Evolutionary conservation across 129 eudicot species (phyloP).

Genomic region (Dittrichia graveolens): DNA sequence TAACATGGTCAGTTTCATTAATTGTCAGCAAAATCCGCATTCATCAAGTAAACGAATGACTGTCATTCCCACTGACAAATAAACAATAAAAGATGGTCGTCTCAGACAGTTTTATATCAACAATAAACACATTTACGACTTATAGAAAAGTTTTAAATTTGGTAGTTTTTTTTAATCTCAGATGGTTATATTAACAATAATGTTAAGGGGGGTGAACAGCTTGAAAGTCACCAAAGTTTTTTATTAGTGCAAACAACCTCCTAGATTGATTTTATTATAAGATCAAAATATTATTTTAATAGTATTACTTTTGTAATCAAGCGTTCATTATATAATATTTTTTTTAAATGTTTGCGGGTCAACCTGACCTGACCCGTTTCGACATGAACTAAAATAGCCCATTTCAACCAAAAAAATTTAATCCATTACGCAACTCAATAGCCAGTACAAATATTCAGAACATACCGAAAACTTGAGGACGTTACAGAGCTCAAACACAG

Average conservation of each 20-base stretch:
- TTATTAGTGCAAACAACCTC: background rate
- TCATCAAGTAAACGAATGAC: slow-evolving; percentile 11
- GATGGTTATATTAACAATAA: background rate
- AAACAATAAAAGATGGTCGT: background rate
- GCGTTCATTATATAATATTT: background rate
- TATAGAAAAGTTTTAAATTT: too few relatives aligned
- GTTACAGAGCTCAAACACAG: slow-evolving; percentile 52
- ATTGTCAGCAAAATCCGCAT: background rate
- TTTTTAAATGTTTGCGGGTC: background rate
- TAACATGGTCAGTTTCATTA: slow-evolving; percentile 13
- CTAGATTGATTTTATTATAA: background rate
- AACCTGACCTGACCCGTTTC: background rate
- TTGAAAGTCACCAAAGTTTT: slow-evolving; percentile 10
- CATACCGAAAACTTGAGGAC: slow-evolving; percentile 62
- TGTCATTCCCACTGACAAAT: background rate
- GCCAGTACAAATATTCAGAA: slow-evolving; percentile 11
- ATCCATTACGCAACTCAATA: background rate
- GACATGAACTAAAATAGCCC: slow-evolving; percentile 7
- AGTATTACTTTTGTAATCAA: background rate
- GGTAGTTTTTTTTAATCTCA: too few relatives aligned
- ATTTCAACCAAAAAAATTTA: background rate
- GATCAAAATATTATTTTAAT: background rate
- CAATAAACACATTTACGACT: too few relatives aligned
- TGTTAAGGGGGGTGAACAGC: background rate
- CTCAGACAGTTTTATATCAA: too few relatives aligned